Conservation (phyloP, 805 yeast species). For the Teunomyces barrocoloradensis region DNA sequence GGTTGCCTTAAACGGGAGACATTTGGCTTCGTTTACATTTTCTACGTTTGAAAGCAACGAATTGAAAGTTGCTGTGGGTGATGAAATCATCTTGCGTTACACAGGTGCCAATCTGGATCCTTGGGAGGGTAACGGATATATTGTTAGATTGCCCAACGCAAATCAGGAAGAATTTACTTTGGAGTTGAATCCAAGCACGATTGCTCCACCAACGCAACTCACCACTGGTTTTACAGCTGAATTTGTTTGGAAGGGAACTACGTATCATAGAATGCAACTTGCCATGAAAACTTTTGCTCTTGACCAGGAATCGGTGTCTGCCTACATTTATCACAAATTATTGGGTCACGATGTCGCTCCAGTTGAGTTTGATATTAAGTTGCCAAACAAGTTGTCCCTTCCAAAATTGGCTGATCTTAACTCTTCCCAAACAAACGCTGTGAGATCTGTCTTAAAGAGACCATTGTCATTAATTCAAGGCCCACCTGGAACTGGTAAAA, state of each 20-base stretch:
- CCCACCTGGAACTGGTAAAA: conserved; percentile 92
- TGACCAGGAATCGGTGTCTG: conserved; percentile 64
- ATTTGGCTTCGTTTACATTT: conserved; percentile 65
- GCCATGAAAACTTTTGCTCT: conserved; percentile 74
- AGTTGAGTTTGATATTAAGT: conserved; percentile 55
- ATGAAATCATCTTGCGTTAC: conserved; percentile 69
- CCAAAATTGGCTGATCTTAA: conserved; percentile 71
- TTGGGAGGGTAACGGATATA: conserved; percentile 75
- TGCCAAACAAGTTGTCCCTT: conserved; percentile 62
- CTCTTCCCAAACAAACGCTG: conserved; percentile 77
- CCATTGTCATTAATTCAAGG: conserved; percentile 88
- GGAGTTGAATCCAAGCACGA: conserved; percentile 52
- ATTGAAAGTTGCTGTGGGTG: conserved; percentile 78
- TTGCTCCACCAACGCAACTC: conserved; percentile 47
- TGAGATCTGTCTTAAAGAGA: conserved; percentile 59
- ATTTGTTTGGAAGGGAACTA: conserved; percentile 84
- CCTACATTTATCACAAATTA: conserved; percentile 70
- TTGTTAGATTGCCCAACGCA: conserved; percentile 68
- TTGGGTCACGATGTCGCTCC: conserved; percentile 76
- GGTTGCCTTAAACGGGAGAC: conserved; percentile 58
- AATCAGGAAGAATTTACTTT: conserved; percentile 66
- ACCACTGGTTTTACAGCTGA: conserved; percentile 75
- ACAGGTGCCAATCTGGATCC: conserved; percentile 53
- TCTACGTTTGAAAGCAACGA: conserved; percentile 66
- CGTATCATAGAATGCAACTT: conserved; percentile 80